Evolutionary conservation across 2,329 filamentous ascomycete species (phyloP).

Genomic region (Botrytis aclada): DNA sequence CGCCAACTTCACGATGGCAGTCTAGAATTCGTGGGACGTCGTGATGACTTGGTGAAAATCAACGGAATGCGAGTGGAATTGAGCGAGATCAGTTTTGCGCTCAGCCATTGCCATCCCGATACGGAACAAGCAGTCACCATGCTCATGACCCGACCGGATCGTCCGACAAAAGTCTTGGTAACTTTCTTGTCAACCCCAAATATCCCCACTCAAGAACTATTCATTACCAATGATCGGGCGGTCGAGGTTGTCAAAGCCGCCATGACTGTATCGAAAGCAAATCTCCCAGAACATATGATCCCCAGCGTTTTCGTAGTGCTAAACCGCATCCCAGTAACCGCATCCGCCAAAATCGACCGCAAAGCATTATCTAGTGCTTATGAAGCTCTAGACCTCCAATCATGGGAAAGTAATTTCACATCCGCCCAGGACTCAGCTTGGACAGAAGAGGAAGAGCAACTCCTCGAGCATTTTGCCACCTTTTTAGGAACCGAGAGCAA

Average conservation of each 20-base stretch:
- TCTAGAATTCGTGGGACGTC: conserved; percentile 58
- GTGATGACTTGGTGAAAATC: conserved; percentile 66
- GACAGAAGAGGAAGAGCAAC: conserved; percentile 1
- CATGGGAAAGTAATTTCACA: conserved; percentile 10
- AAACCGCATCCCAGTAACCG: conserved; percentile 18
- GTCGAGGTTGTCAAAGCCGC: conserved; percentile 17
- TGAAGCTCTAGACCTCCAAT: background rate
- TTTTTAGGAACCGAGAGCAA: conserved; percentile 1
- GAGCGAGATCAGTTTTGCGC: conserved; percentile 43
- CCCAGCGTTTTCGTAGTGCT: conserved; percentile 22
- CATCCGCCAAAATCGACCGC: conserved; percentile 27
- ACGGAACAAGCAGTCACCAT: conserved; percentile 42
- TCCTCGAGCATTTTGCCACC: background rate
- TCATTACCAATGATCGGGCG: background rate
- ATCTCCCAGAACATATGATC: conserved; percentile 27
- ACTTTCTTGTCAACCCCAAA: conserved; percentile 6
- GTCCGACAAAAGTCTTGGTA: conserved; percentile 34
- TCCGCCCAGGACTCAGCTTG: background rate
- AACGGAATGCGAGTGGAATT: conserved; percentile 64
- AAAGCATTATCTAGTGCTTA: conserved; percentile 6
- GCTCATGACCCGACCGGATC: conserved; percentile 40
- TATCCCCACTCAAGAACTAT: background rate
- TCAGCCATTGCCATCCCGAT: conserved; percentile 21
- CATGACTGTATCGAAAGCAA: background rate
- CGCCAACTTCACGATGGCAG: conserved; percentile 49